Evolutionary conservation across 345 rosid genomes (phyloP), one percentile per base, ranked within the genome.

Genomic region (Linum lewisii): DNA sequence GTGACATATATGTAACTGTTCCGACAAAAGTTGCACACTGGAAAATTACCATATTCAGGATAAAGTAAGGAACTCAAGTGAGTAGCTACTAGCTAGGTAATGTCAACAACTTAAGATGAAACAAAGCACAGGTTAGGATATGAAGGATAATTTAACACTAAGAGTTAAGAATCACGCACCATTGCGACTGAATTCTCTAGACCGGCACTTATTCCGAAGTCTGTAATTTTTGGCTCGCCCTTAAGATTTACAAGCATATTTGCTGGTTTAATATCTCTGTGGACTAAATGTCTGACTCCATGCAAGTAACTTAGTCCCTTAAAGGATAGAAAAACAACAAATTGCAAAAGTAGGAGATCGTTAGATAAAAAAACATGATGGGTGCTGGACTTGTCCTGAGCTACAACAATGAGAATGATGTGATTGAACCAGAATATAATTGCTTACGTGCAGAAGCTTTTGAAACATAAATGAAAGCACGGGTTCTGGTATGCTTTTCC

Each of bases 11-110:
- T n/a, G 98, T 92, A 58, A 92, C 98, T 34, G 96, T 92, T 70
- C 98, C 98, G 63, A 88, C 96, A 76, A 86, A 92, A 26, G 98
- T 92, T 61, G 98, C 98, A 79, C 98, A 92, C 98, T 81, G 72
- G 56, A 60, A 74, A 60, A 21, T 58, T 66, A 66, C 59, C 47
- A 42, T 42, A 60, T 49, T 58, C 19, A n/a, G 34, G 60, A 61
- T 45, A 23, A 56, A 60, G 74, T 71, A 60, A 67, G 63, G 70
- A 59, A 47, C 57, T 57, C 20, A 37, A 13, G 47, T 44, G 65
- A 52, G 68, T 57, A 11, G 47, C 18, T 42, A 1, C 18, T 42
- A 42, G 16, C 1, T 42, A 11, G 16, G 16, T 42, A 20, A 19
- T 15, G 62, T 2, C 18, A 51, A 26, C 20, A 50, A 20, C 8